Evolutionary conservation across 371 early-diverging fungal genomes (phyloP), one percentile per base, ranked within the genome.

Genomic region (Chytridiales sp.): DNA sequence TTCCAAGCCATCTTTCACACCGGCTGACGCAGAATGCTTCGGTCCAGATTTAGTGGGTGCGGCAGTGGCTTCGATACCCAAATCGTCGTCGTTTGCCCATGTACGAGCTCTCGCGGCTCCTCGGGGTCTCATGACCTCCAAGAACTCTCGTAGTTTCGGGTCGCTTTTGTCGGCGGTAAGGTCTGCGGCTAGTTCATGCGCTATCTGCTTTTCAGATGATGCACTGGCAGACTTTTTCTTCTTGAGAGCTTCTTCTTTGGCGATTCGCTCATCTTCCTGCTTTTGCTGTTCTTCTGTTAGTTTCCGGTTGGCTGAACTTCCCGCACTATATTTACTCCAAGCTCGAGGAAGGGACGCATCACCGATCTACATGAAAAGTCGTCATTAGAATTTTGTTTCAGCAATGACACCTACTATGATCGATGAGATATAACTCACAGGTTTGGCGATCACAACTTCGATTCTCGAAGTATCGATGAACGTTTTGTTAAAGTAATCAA

Each of bases 21-120:
- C 83, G 8, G 68, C 82, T 29, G 67, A 66, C 36, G 66, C 55
- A 22, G 44, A 42, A 19, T 51, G 51, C 32, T 72, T 55, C 30
- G 59, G 59, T 56, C n/a, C 55, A 22, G 44, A 42, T 19, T 51
- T 51, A 29, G 72, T 55, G 26, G 59, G 59, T 56, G 19, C 70
- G 0, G 64, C 64, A 27, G 38, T 47, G 4, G 48, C 43, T 4
- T 32, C 59, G 1, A 43, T 47, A n/a, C 34, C 47, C 30, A 48
- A 36, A 44, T 64, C 73, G 59, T 93, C 94, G 52, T 97, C 96
- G 72, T 97, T 95, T 3, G 88, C 86, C 97, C 97, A 97, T 1
- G 93, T 92, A 61, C 87, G 83, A 56, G 85, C 79, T 53, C 82
- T 82, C 0, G 89, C 80, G 3, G 66, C 55, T n/a, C 59, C 64